phyloP scores from a whole-genome alignment of 2,329 filamentous ascomycete species.

The Delphinella strobiligena region DNA sequence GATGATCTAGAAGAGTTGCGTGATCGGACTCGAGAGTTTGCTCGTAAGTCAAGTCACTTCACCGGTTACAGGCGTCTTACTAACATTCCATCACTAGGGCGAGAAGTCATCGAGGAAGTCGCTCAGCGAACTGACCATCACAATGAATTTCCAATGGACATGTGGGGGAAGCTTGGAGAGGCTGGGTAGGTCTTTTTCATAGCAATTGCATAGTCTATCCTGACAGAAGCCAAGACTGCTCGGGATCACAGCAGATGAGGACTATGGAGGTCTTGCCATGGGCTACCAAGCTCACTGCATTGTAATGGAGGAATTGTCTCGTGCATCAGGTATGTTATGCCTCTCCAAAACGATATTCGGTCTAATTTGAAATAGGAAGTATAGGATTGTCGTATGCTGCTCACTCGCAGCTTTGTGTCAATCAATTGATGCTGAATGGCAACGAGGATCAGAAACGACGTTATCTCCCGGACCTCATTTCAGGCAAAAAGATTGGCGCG shows the following conservation, averaged over 20 bases:
- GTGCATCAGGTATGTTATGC: slow-evolving; percentile 52
- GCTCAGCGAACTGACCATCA: slow-evolving; percentile 70
- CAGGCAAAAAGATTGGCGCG: slow-evolving; percentile 70
- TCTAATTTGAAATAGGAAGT: slow-evolving; percentile 29
- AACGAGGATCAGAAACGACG: slow-evolving; percentile 63
- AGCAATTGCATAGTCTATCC: slow-evolving; percentile 1
- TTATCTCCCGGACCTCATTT: slow-evolving; percentile 70
- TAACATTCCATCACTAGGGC: slow-evolving; percentile 32
- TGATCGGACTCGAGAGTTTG: slow-evolving; percentile 79
- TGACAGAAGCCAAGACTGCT: slow-evolving; percentile 48
- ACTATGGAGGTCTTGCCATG: slow-evolving; percentile 78
- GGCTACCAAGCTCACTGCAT: slow-evolving; percentile 95
- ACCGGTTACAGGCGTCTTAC: too few relatives aligned
- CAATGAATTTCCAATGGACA: slow-evolving; percentile 78
- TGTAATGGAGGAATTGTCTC: slow-evolving; percentile 87
- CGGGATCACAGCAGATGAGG: slow-evolving; percentile 86
- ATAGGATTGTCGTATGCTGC: slow-evolving; percentile 89
- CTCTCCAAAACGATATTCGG: neutral
- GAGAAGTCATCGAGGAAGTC: slow-evolving; percentile 75
- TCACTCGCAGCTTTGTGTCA: slow-evolving; percentile 91
- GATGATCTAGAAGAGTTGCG: slow-evolving; percentile 70
- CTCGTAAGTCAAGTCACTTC: slow-evolving; percentile 29
- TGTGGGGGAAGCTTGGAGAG: slow-evolving; percentile 90
- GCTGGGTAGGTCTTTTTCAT: slow-evolving; percentile 45
- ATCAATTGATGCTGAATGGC: slow-evolving; percentile 89